Percentiles rank a stretch among this genome's conserved stretches.
phyloP scores from a whole-genome alignment of 805 yeast species.

The Schwanniomyces occidentalis region DNA sequence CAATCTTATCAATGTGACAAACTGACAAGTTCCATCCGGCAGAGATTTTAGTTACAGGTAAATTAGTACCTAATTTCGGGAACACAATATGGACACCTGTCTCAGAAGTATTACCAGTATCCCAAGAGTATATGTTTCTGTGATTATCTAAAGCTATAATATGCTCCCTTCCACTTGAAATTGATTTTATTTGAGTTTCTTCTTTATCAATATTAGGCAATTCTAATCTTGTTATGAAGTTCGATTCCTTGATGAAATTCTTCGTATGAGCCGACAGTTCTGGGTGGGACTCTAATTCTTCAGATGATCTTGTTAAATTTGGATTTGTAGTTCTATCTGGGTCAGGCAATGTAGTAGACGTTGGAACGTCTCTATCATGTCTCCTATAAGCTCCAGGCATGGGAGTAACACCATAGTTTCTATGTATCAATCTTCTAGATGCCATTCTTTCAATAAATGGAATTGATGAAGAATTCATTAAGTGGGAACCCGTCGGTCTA shows the following conservation, averaged over 20 bases:
- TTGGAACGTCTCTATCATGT: slow-evolving; percentile 7
- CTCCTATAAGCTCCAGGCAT: slow-evolving; percentile 9
- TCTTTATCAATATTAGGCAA: slow-evolving; percentile 14
- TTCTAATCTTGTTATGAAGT: slow-evolving; percentile 24
- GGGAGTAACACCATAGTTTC: slow-evolving; percentile 2
- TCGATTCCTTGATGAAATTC: slow-evolving; percentile 16
- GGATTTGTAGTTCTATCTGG: slow-evolving; percentile 11
- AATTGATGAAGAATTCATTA: slow-evolving; percentile 2
- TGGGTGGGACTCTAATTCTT: slow-evolving; percentile 9
- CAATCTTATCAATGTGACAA: slow-evolving; percentile 48
- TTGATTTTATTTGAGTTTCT: slow-evolving; percentile 40
- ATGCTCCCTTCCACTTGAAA: slow-evolving; percentile 66
- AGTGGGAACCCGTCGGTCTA: slow-evolving; percentile 13
- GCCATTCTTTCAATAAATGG: slow-evolving; percentile 11
- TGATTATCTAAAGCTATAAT: slow-evolving; percentile 57
- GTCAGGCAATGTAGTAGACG: slow-evolving; percentile 2
- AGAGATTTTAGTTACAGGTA: slow-evolving; percentile 42
- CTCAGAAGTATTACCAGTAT: slow-evolving; percentile 32
- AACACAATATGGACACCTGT: slow-evolving; percentile 48
- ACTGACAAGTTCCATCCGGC: slow-evolving; percentile 72
- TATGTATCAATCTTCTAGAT: slow-evolving; percentile 12
- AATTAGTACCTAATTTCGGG: slow-evolving; percentile 17
- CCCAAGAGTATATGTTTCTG: slow-evolving; percentile 64
- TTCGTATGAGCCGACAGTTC: background rate
- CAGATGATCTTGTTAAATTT: slow-evolving; percentile 24